Percentiles rank a stretch among this genome's conserved stretches.
Evolutionary conservation across 2,329 filamentous ascomycete genomes (phyloP).

Genomic region (Alternaria gansuensis): DNA sequence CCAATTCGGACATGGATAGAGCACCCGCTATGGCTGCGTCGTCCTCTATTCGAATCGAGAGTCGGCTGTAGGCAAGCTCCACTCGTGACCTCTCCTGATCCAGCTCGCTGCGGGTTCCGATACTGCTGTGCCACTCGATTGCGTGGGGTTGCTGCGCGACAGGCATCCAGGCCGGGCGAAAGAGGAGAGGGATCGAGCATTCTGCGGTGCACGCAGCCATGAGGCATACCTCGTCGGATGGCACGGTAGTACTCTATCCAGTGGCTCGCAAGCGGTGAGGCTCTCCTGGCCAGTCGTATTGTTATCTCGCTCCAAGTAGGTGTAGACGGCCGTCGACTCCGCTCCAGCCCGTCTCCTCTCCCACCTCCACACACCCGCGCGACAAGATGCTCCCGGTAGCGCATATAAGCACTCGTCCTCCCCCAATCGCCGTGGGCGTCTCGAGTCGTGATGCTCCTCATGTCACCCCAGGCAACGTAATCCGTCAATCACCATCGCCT

Average conservation of each 20-base stretch:
- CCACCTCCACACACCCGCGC: slow-evolving; percentile 3
- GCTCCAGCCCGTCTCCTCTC: slow-evolving; percentile 19
- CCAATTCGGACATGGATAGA: background rate
- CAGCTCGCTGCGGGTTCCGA: slow-evolving; percentile 2
- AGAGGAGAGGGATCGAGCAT: slow-evolving; percentile 5
- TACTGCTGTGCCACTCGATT: slow-evolving; percentile 24
- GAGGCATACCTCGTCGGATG: slow-evolving; percentile 7
- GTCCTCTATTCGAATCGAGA: background rate
- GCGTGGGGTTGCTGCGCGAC: slow-evolving; percentile 14
- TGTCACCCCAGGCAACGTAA: slow-evolving; percentile 10
- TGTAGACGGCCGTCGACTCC: slow-evolving; percentile 23
- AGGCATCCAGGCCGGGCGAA: slow-evolving; percentile 8
- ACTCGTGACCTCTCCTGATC: slow-evolving; percentile 17
- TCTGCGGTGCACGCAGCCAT: background rate
- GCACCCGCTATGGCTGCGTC: background rate
- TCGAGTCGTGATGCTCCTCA: slow-evolving; percentile 12
- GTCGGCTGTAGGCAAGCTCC: background rate
- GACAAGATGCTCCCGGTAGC: slow-evolving; percentile 9
- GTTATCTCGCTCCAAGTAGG: slow-evolving; percentile 23
- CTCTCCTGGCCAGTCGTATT: slow-evolving; percentile 12
- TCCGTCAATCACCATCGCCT: slow-evolving; percentile 11
- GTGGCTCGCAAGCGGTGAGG: slow-evolving; percentile 19
- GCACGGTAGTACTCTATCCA: slow-evolving; percentile 8
- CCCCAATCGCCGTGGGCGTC: slow-evolving; percentile 8
- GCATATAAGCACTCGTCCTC: slow-evolving; percentile 14